Conservation (phyloP, 495 filamentous ascomycete genomes). For the Penicillium ucsense region DNA sequence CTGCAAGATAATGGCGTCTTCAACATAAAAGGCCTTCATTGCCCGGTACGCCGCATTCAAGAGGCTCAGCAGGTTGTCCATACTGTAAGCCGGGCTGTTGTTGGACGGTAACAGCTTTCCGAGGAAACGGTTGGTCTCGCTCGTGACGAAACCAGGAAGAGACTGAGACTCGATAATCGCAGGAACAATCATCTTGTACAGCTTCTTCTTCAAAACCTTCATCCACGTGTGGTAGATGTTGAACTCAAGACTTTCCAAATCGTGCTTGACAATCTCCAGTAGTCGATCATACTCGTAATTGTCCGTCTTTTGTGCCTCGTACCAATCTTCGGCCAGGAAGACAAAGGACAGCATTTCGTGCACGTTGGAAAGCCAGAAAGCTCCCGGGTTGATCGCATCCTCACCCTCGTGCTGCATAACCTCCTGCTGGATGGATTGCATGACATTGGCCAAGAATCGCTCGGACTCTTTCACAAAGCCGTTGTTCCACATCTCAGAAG, state of each 20-base stretch:
- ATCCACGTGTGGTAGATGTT: slow-evolving; percentile 99
- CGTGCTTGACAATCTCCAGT: slow-evolving; percentile 97
- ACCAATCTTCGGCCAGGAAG: slow-evolving; percentile 98
- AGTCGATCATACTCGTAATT: slow-evolving; percentile 98
- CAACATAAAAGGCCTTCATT: slow-evolving; percentile 95
- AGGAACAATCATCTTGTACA: slow-evolving; percentile 98
- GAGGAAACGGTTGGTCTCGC: slow-evolving; percentile 94
- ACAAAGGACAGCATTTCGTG: slow-evolving; percentile 99
- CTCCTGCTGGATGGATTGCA: slow-evolving; percentile 98
- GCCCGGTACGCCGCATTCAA: slow-evolving; percentile 96
- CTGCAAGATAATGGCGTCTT: slow-evolving; percentile 91
- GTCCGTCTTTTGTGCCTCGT: slow-evolving; percentile 97
- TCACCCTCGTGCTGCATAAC: slow-evolving; percentile 98
- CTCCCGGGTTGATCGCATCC: slow-evolving; percentile 92
- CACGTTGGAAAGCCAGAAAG: slow-evolving; percentile 98
- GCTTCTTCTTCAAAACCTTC: slow-evolving; percentile 98
- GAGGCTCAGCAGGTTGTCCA: slow-evolving; percentile 95
- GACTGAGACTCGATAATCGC: slow-evolving; percentile 99
- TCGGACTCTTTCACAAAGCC: slow-evolving; percentile 99
- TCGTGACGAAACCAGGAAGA: slow-evolving; percentile 95
- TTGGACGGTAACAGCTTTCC: slow-evolving; percentile 88
- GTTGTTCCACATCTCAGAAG: slow-evolving; percentile 99
- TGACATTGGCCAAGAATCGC: slow-evolving; percentile 96
- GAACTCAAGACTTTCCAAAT: slow-evolving; percentile 96
- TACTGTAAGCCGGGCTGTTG: slow-evolving; percentile 87